These are phyloP conservation scores for Penicillium paradoxum DNA, from an alignment of 495 filamentous ascomycete genomes.

Conservation along the genomic window DNA sequence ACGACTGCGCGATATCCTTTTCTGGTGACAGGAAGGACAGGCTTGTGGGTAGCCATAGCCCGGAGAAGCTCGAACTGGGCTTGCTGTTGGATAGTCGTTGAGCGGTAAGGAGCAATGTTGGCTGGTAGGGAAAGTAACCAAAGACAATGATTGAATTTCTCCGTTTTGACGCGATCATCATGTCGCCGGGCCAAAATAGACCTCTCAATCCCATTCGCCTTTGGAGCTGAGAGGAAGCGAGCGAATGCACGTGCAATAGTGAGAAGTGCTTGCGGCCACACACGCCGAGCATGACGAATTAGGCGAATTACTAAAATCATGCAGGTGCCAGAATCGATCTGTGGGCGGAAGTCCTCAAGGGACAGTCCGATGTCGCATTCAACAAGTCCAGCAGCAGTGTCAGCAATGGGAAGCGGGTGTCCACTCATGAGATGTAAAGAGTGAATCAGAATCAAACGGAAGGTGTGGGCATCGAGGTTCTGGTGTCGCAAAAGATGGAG, in stretches of 20 bases:
- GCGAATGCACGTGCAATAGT: conserved; percentile 40
- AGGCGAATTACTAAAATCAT: conserved; percentile 45
- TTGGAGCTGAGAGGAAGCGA: conserved; percentile 25
- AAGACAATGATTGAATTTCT: conserved; percentile 51
- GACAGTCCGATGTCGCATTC: neutral
- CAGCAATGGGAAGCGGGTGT: conserved; percentile 17
- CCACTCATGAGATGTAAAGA: conserved; percentile 38
- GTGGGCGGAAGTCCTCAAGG: conserved; percentile 9
- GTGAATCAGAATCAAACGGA: conserved; percentile 42
- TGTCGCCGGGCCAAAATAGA: conserved; percentile 2
- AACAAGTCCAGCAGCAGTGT: neutral
- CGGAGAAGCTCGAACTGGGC: conserved; percentile 60
- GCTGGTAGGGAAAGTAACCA: conserved; percentile 51
- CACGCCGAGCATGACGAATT: conserved; percentile 51
- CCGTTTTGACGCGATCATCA: conserved; percentile 24
- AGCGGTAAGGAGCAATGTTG: conserved; percentile 43
- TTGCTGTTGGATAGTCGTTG: conserved; percentile 46
- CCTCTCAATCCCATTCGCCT: neutral
- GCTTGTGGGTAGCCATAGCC: conserved; percentile 54
- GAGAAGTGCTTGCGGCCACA: conserved; percentile 54
- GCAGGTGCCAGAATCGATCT: conserved; percentile 26
- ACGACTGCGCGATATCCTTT: conserved; percentile 60
- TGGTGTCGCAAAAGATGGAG: conserved; percentile 46
- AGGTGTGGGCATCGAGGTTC: conserved; percentile 33
- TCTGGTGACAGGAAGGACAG: conserved; percentile 52